Evolutionary conservation across 2,329 filamentous ascomycete species (phyloP), one percentile per base, ranked within the genome.

Genomic region (Fusarium algeriense): DNA sequence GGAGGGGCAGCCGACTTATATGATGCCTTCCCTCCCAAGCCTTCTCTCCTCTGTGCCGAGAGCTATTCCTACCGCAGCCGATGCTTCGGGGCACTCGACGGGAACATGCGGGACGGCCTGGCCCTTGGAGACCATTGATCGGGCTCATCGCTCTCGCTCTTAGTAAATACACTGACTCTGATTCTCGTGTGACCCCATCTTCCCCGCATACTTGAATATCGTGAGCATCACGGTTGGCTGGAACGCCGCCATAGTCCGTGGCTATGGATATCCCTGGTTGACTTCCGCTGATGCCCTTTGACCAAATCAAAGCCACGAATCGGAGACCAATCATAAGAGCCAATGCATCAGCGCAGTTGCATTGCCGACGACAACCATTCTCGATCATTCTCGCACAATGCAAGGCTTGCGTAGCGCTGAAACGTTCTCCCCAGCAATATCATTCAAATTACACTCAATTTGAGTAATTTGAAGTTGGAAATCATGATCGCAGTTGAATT

Each of bases 91-190:
- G 60, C 59, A 45, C 41, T 61, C 41, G 32, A 76, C 78, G 78
- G 78, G 75, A 79, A 79, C 76, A 78, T 79, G 76, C 78, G 78
- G 78, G 74, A 79, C 67, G 65, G 61, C 32, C 58, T 64, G 48
- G 57, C 60, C 60, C 54, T 74, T 62, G 53, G 46, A 70, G 60
- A 59, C 57, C 68, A 67, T 76, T 63, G 56, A 67, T 67, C 71
- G 70, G 60, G 66, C 52, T 66, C 65, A 50, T 69, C 56, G 62
- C 58, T 65, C 50, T 61, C 45, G 57, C 44, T 58, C 50, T 54
- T 73, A 67, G 60, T 61, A 70, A 72, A 61, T 56, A 63, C 45
- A 63, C 61, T 74, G 70, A 67, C 69, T 70, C 59, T 75, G 62
- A 68, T 76, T 75, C 69, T 75, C 74, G 72, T 74, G 65, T 68